These are phyloP conservation scores for Friedmanniomyces simplex DNA, from an alignment of 495 filamentous ascomycete genomes.

Conservation along the genomic window DNA sequence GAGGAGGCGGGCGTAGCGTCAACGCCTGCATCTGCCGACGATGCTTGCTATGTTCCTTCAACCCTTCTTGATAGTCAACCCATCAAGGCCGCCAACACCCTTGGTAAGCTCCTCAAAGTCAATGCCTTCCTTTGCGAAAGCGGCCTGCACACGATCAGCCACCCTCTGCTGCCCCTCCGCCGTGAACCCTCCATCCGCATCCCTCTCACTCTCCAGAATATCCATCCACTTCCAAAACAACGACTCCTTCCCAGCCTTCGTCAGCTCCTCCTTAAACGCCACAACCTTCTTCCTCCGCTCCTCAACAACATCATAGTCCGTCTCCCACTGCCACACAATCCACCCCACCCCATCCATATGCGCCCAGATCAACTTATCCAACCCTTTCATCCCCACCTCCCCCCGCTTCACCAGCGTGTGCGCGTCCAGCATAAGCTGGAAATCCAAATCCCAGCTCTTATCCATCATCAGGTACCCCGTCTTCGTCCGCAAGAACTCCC, in stretches of 20 bases:
- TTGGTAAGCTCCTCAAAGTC: slow-evolving; percentile 70
- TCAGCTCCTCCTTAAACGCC: slow-evolving; percentile 59
- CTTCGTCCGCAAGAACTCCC: slow-evolving; percentile 50
- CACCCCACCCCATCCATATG: slow-evolving; percentile 55
- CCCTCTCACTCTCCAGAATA: slow-evolving; percentile 71
- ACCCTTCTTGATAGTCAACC: slow-evolving; percentile 32
- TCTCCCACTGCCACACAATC: slow-evolving; percentile 42
- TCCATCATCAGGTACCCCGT: slow-evolving; percentile 73
- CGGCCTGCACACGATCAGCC: slow-evolving; percentile 48
- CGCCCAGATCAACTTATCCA: slow-evolving; percentile 56
- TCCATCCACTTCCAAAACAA: slow-evolving; percentile 82
- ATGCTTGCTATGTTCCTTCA: not conserved
- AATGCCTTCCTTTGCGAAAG: slow-evolving; percentile 60
- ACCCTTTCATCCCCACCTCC: slow-evolving; percentile 44
- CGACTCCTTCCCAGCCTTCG: slow-evolving; percentile 64
- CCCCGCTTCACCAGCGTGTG: slow-evolving; percentile 53
- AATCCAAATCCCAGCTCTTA: slow-evolving; percentile 72
- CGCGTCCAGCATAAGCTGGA: slow-evolving; percentile 59
- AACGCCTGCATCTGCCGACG: not conserved
- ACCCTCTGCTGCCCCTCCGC: slow-evolving; percentile 49
- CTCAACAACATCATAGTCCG: slow-evolving; percentile 26
- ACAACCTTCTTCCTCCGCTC: slow-evolving; percentile 44
- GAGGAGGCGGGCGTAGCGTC: not conserved
- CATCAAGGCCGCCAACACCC: slow-evolving; percentile 57
- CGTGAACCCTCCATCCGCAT: slow-evolving; percentile 60